Percentiles rank a stretch among this genome's conserved stretches.
Conservation (phyloP, 495 filamentous ascomycete genomes). For the Hypoxylon perforatum region DNA sequence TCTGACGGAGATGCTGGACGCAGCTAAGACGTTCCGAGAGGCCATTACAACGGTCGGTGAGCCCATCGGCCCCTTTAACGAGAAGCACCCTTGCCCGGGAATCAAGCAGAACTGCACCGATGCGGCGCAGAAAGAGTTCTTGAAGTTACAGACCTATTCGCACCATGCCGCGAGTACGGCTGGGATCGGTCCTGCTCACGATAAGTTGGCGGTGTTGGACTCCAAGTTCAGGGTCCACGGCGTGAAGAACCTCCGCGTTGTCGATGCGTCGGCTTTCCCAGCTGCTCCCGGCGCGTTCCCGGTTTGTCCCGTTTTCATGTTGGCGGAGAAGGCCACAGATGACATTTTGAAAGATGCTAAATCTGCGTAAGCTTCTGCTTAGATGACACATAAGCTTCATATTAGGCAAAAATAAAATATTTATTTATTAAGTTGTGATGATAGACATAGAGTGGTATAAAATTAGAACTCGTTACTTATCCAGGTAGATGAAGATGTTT, state of each 20-base stretch:
- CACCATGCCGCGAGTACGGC: constrained; percentile 63
- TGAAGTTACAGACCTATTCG: constrained; percentile 61
- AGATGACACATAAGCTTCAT: background rate
- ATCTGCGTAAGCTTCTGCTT: constrained; percentile 11
- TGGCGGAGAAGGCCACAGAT: constrained; percentile 71
- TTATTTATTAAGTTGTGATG: too few relatives aligned
- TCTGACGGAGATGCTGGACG: constrained; percentile 62
- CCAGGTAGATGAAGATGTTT: too few relatives aligned
- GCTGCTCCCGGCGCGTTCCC: constrained; percentile 69
- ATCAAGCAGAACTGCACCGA: constrained; percentile 52
- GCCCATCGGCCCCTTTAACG: constrained; percentile 51
- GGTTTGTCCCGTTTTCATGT: constrained; percentile 69
- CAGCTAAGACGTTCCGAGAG: constrained; percentile 59
- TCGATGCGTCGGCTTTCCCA: constrained; percentile 66
- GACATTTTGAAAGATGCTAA: constrained; percentile 67
- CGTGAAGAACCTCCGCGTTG: constrained; percentile 60
- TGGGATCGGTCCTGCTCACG: constrained; percentile 61
- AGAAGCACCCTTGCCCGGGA: constrained; percentile 57
- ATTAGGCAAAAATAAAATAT: background rate
- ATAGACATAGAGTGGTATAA: background rate
- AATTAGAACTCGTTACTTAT: too few relatives aligned
- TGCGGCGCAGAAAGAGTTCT: constrained; percentile 52
- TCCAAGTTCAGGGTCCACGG: constrained; percentile 63
- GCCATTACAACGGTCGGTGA: constrained; percentile 48
- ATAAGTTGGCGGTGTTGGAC: constrained; percentile 63